Conservation (phyloP, 116 monocot species). For the Dioscorea cayenensis region DNA sequence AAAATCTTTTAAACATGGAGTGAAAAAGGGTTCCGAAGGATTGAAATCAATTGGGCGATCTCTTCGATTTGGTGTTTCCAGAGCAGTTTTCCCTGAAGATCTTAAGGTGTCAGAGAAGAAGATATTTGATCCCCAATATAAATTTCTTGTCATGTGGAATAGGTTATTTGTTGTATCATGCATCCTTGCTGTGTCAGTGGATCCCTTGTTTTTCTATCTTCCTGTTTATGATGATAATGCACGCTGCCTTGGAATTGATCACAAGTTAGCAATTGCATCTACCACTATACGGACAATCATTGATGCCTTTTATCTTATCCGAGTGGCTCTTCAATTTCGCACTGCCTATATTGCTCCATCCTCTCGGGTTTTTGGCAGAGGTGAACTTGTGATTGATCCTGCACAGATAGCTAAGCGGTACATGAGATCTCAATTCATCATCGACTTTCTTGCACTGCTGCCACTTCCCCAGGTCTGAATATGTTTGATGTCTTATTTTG, state of each 20-base stretch:
- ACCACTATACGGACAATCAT: constrained; percentile 68
- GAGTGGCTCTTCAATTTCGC: constrained; percentile 70
- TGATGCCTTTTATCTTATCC: constrained; percentile 73
- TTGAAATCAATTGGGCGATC: constrained; percentile 55
- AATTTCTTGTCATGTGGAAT: constrained; percentile 63
- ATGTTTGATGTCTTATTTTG: background rate
- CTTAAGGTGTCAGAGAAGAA: constrained; percentile 71
- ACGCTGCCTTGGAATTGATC: constrained; percentile 67
- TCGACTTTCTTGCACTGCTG: constrained; percentile 76
- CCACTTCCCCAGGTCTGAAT: constrained; percentile 93
- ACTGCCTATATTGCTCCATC: constrained; percentile 90
- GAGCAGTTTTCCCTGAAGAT: constrained; percentile 85
- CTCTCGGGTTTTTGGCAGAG: constrained; percentile 92
- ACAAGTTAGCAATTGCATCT: constrained; percentile 45
- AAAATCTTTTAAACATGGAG: constrained; percentile 49
- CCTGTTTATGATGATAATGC: constrained; percentile 37
- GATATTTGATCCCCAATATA: constrained; percentile 90
- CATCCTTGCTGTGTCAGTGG: constrained; percentile 64
- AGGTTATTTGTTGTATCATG: constrained; percentile 70
- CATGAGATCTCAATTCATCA: constrained; percentile 49
- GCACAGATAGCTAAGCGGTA: constrained; percentile 69
- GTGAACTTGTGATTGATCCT: constrained; percentile 94
- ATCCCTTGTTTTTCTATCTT: constrained; percentile 84
- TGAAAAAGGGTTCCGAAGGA: constrained; percentile 59
- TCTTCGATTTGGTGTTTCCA: constrained; percentile 53